These are phyloP conservation scores for Blastocystis sp. DNA, from an alignment of 352 stramenopile species.

Conservation along the genomic window DNA sequence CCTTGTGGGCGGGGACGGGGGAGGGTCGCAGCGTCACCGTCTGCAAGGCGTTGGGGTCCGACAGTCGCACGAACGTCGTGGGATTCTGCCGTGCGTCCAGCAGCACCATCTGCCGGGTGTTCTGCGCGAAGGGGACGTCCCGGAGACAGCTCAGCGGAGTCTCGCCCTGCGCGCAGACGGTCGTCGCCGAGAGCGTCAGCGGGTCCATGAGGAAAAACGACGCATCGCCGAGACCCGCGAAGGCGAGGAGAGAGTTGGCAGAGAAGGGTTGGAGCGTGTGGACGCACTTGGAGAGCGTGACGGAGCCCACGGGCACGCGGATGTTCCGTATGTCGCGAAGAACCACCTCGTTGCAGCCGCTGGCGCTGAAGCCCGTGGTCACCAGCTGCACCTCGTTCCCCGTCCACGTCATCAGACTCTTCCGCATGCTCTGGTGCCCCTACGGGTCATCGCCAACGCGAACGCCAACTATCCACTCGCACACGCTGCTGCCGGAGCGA, in stretches of 20 bases:
- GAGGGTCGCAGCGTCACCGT: neutral
- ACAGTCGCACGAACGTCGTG: neutral
- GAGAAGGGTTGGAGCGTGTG: neutral
- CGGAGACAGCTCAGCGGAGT: neutral
- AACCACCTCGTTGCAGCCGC: neutral
- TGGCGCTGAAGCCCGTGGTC: neutral
- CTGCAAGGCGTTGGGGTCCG: neutral
- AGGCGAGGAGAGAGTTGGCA: neutral
- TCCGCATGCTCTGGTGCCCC: neutral
- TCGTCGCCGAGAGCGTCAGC: neutral
- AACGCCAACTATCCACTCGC: neutral
- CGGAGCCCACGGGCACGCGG: neutral
- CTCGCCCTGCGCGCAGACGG: neutral
- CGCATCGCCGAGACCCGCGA: neutral
- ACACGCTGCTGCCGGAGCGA: neutral
- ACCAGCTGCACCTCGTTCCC: neutral
- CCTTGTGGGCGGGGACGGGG: too few relatives aligned
- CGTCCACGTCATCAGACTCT: neutral
- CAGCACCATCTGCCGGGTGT: neutral
- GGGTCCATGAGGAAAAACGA: neutral
- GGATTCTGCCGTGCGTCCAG: neutral
- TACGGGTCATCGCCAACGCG: neutral
- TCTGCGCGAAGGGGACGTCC: neutral
- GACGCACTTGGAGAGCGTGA: neutral
- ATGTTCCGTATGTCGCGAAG: neutral